Conservation (phyloP, 139 green algal genomes). For the Chlorella vulgaris region DNA sequence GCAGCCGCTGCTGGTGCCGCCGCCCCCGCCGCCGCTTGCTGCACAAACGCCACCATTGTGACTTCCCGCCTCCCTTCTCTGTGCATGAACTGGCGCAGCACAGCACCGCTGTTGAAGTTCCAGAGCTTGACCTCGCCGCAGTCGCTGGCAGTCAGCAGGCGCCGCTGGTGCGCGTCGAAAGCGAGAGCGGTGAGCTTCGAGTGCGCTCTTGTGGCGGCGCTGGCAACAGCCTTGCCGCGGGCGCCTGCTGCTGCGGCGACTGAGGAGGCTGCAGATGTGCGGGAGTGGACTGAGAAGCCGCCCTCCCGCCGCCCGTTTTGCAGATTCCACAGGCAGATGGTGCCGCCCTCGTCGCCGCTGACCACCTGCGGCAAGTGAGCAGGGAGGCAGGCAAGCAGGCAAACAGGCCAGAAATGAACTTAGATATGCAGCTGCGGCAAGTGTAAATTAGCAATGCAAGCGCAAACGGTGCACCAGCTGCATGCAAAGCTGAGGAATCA, state of each 20-base stretch:
- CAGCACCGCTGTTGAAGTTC: constrained; percentile 91
- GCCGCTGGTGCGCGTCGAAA: constrained; percentile 81
- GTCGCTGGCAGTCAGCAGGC: constrained; percentile 75
- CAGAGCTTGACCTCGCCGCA: constrained; percentile 73
- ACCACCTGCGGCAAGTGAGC: constrained; percentile 49
- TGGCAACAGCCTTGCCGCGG: too few relatives aligned
- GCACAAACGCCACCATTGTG: constrained; percentile 34
- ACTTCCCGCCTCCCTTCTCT: constrained; percentile 54
- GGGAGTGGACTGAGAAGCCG: constrained; percentile 57
- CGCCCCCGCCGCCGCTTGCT: too few relatives aligned
- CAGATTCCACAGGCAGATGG: constrained; percentile 79
- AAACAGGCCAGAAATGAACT: too few relatives aligned
- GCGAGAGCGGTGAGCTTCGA: constrained; percentile 68
- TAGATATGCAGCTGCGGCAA: too few relatives aligned
- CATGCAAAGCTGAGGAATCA: too few relatives aligned
- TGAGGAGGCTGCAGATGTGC: background rate
- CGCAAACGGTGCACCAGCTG: background rate
- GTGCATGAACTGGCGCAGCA: constrained; percentile 60
- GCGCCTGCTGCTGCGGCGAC: background rate
- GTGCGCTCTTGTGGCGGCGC: background rate
- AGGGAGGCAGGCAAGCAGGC: background rate
- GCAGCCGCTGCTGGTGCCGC: background rate
- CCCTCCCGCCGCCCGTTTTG: constrained; percentile 54
- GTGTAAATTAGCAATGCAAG: background rate
- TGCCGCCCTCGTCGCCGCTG: constrained; percentile 73